phyloP scores from a whole-genome alignment of 2,329 filamentous ascomycete species.

The Aspergillus candidus region DNA sequence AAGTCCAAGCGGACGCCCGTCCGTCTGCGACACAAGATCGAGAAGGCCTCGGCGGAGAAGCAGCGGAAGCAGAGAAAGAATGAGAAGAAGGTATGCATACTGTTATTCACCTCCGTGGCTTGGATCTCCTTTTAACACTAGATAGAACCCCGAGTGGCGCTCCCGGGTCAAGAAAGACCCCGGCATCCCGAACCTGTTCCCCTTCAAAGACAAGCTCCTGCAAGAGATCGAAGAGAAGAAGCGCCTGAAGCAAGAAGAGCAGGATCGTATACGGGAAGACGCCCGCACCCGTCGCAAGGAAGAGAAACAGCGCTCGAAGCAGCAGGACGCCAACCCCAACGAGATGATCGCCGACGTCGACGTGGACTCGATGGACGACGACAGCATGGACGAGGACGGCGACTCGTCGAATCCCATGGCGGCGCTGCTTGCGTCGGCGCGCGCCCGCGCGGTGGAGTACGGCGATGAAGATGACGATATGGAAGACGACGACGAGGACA shows the following conservation, averaged over 20 bases:
- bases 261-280: conserved; percentile 62
- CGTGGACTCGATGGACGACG: conserved; percentile 42
- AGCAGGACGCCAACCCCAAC: conserved; percentile 26
- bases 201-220: conserved; percentile 92
- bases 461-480: conserved; percentile 43
- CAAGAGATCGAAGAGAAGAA: conserved; percentile 90
- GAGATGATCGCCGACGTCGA: conserved; percentile 44
- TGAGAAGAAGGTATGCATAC: conserved; percentile 65
- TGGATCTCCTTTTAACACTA: conserved; percentile 6
- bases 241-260: conserved; percentile 73
- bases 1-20: conserved; percentile 88
- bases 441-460: conserved; percentile 38
- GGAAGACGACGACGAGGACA: conserved; percentile 52
- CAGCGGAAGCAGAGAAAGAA: conserved; percentile 83
- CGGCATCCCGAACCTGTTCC: conserved; percentile 94
- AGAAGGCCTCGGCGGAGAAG: conserved; percentile 85
- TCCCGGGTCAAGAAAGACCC: conserved; percentile 96
- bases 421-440: conserved; percentile 40
- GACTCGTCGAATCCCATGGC: conserved; percentile 45
- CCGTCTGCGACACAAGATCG: conserved; percentile 89
- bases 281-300: conserved; percentile 44
- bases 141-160: conserved; percentile 88
- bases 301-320: conserved; percentile 29
- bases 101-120: not conserved
- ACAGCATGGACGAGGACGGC: conserved; percentile 46